Evolutionary conservation across 768 basidiomycete genomes (phyloP), one percentile per base, ranked within the genome.

Genomic region (Termitomyces eurrhizus): DNA sequence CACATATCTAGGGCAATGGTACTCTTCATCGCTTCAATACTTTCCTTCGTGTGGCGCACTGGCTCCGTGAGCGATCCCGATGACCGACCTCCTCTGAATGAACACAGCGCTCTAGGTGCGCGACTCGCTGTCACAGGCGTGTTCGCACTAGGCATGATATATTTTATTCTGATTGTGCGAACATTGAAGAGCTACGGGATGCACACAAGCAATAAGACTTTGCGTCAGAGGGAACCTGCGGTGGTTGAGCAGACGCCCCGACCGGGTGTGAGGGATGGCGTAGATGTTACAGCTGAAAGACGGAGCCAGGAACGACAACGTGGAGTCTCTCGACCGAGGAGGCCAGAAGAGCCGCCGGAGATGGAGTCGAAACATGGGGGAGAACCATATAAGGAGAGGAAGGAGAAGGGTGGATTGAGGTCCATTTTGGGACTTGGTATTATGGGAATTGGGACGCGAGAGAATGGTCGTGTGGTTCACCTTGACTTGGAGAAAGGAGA

Each of bases 1-100:
- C 3, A 24, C 13, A 21, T 46, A 7, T 24, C 4, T 41, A 85
- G 84, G 84, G 84, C 89, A 0, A 86, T 91, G 80, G 75, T 89
- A 5, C 76, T 84, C 56, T 90, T 90, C 70, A 70, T 87, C 61
- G 66, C 78, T 3, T 76, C 86, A 13, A 87, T 91, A 64, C 75
- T 89, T 36, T 79, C 84, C 7, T 91, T 82, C 61, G 83, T 90
- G 54, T 91, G 89, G 89, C 82, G 86, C 49, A 83, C 83, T 0
- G 88, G 86, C 16, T 79, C 83, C 0, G 73, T 73, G 1, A 42
- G 69, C 13, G 82, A 88, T 57, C 64, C 74, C 2, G 49, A 68
- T 0, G 65, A 69, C 46, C 75, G 77, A 1, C 64, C 66, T 13
- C 74, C 74, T 7, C 75, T 86, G 0, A 70, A 74, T 4, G 65